Base-by-base conservation (phyloP, 257 asterid genomes). In the Salvia hispanica region DNA sequence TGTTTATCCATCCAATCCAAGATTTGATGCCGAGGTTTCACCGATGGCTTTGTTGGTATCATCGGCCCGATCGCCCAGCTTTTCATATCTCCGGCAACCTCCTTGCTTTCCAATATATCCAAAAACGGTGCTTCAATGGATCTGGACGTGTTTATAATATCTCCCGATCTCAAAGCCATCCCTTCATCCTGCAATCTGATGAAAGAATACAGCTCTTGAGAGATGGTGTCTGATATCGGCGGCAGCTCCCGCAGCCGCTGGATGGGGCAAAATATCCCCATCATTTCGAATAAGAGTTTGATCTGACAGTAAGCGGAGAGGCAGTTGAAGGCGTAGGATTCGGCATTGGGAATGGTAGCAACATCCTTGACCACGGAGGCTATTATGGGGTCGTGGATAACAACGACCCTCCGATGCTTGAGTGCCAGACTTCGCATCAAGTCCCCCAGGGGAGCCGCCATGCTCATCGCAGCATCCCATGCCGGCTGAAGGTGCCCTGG, bases 31-130 rank as follows among this genome's bases (percentile, higher is more conserved):
- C 63, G 4, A 25, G 69, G 10, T 9, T 13, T 43, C 8, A 25
- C 0, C 0, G 25, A 4, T 11, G 15, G 2, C 2, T 57, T 73
- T 13, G 72, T 12, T 0, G 82, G 82, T 0, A 82, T 28, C 45
- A 73, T 28, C 0, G 90, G 90, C 59, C 90, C 87, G 10, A 82
- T 66, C 0, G 82, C 82, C 83, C 83, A 84, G 5, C 45, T 57
- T 36, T 73, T 79, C 3, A 69, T 61, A 2, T 15, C 15, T 3
- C 59, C 71, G 13, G 31, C 33, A 0, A 70, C 28, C 39, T 59
- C 80, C 34, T 75, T 60, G 16, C 62, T 54, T 13, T 40, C 69
- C 5, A 82, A 42, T 0, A 84, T 4, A 2, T 82, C 82, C 48
- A 84, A 7, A 34, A 10, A 75, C 2, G 62, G 53, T 0, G 52